phyloP scores from a whole-genome alignment of 1,139 yeast species.

The Blastobotrys elegans region DNA sequence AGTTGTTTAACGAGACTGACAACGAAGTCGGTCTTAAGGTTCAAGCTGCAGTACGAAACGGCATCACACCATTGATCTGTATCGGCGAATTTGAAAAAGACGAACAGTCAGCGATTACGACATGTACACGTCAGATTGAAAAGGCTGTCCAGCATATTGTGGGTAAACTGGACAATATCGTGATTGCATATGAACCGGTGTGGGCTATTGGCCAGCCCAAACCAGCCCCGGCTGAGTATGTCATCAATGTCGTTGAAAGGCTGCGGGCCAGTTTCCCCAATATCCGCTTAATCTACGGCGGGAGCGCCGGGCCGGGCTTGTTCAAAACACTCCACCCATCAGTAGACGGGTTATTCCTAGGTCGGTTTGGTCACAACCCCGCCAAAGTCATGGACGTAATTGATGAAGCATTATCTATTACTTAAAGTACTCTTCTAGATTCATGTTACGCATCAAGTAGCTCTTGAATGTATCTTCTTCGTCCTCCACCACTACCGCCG shows the following conservation, averaged over 20 bases:
- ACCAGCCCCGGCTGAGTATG: constrained; percentile 27
- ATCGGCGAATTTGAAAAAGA: constrained; percentile 86
- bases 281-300: constrained; percentile 26
- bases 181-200: constrained; percentile 89
- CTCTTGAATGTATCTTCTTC: constrained; percentile 22
- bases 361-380: constrained; percentile 28
- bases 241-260: constrained; percentile 24
- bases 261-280: constrained; percentile 18
- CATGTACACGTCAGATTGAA: constrained; percentile 68
- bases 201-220: constrained; percentile 80
- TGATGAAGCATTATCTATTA: constrained; percentile 19
- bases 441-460: constrained; percentile 23
- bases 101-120: constrained; percentile 64
- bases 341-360: constrained; percentile 29
- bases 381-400: constrained; percentile 22
- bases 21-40: constrained; percentile 79
- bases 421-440: constrained; percentile 22
- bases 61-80: constrained; percentile 76
- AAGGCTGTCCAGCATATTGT: constrained; percentile 60
- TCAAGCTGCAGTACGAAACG: constrained; percentile 72
- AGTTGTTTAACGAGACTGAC: constrained; percentile 73
- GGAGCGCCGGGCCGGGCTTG: constrained; percentile 30
- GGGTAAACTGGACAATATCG: constrained; percentile 43
- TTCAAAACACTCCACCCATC: constrained; percentile 20
- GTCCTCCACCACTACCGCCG: too few species aligned